Evolutionary conservation across 2,329 filamentous ascomycete species (phyloP), one percentile per base, ranked within the genome.

Genomic region (Davidsoniella neocaledoniae): DNA sequence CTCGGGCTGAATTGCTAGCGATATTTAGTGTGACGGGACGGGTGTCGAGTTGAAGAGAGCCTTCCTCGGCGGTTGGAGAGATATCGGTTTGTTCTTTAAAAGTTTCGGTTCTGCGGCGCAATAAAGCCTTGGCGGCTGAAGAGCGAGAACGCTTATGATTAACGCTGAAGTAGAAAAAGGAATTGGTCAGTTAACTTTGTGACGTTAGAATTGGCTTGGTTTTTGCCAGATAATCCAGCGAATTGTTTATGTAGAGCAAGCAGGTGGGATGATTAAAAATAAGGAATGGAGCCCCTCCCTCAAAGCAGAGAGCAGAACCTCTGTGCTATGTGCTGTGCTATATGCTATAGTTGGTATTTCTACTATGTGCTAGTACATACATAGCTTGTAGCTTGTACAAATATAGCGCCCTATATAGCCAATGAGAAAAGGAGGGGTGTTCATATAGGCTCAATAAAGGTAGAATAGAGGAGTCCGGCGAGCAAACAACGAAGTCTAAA

Each of bases 141-240:
- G 51, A 50, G 17, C 51, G 51, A 19, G 51, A 50, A 17, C 51
- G 51, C 41, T 53, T 53, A 41, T 44, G 51, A 17, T 43, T 46
- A 9, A 39, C 21, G 7, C 23, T 26, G 46, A 5, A 42, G 26
- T 45, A 29, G 9, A 29, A 45, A 45, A 14, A 16, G n/a, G 2
- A 17, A 26, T n/a, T 45, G 38, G 38, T n/a, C 19, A 21, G 14
- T 21, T 40, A 21, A n/a, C 19, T 40, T 16, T 8, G 38, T 40
- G 38, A 40, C 8, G 43, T 25, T 45, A 8, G 7, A 43, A 41
- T 41, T 21, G 9, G n/a, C 16, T 25, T 43, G 41, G 25, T 8
- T 23, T 43, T 8, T 43, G 41, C 41, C 41, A 43, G 19, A 25
- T 43, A 17, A 25, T 21, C 19, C 41, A 17, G 17, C 9, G 17